Evolutionary conservation across 2,329 filamentous ascomycete genomes (phyloP), one percentile per base, ranked within the genome.

Genomic region (Alternaria atra): DNA sequence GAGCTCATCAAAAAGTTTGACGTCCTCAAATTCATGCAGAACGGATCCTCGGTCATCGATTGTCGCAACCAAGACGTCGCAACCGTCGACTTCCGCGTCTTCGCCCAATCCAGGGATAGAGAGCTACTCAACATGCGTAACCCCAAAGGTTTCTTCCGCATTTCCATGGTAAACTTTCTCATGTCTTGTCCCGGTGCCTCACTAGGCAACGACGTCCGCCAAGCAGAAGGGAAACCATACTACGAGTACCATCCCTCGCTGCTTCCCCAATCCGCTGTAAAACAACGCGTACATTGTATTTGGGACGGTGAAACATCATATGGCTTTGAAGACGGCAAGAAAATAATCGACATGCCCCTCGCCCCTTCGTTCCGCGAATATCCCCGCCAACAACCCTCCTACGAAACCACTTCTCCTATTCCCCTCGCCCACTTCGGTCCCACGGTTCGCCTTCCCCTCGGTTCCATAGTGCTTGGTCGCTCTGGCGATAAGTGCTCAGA

Each of bases 81-180:
- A 0, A 86, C 84, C 0, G 83, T 85, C 0, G 82, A 83, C 43
- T 78, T 85, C 48, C 69, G 82, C 23, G 75, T 83, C 57, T 81
- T 85, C 67, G 79, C 69, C 40, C 82, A 88, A 65, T 82, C 84
- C 3, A 73, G 69, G 1, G 72, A 79, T 9, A 77, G 79, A 29
- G 72, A 71, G 80, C 5, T 78, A 81, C 27, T 74, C 40, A 65
- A 67, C 80, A 84, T 70, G 80, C 83, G 58, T 63, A 76, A 46
- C 35, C 65, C 70, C 7, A 58, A 69, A 5, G 79, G 75, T 29
- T 83, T 84, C 68, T 75, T 80, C 55, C 72, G 77, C 32, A 76
- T 78, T 37, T 75, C 74, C 29, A 74, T 78, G 61, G 80, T 82
- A 52, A 74, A 76, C 39, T 79, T 81, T 60, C 78, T 83, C 63